Evolutionary conservation across 2,329 filamentous ascomycete genomes (phyloP), one percentile per base, ranked within the genome.

Genomic region (Cytospora mali): DNA sequence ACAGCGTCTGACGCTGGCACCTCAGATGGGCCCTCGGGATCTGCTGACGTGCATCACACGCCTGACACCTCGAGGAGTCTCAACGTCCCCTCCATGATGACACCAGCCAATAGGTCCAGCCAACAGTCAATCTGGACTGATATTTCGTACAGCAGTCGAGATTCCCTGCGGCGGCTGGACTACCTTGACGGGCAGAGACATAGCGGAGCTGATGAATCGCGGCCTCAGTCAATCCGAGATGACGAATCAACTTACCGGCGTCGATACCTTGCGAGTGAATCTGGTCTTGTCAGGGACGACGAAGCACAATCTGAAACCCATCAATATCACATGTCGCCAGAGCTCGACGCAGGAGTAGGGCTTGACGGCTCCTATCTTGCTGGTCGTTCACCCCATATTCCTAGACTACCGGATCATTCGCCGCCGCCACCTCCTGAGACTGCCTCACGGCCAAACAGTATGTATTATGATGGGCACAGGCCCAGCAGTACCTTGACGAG

Each of bases 71-170:
- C 79, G 16, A 77, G 77, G 60, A 81, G 76, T 61, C 74, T 86
- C 10, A 73, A 75, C 57, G 77, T 85, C 16, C 84, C 83, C 14
- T 72, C 77, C 55, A 71, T 78, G 67, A 69, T 77, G 55, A 70
- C 77, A 57, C 72, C 78, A 49, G 72, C 75, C 64, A 76, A 85
- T 63, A 77, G 84, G 42, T 73, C 75, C 23, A 87, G 84, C 66
- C 81, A 84, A 55, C 80, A 82, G 59, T 85, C 84, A 1, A 76
- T 79, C n/a, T 87, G 84, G 84, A 87, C 84, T 28, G 84, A 87
- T 68, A 81, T 83, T 64, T 85, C 84, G 0, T 65, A 65, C 42
- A 65, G 64, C 27, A 65, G 64, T 46, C 56, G 64, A 51, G 64
- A 65, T 42, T 65, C 64, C 6, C 52, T 58, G 46, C 63, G 64